Evolutionary conservation across 345 rosid species (phyloP).

Genomic region (Noccaea caerulescens): DNA sequence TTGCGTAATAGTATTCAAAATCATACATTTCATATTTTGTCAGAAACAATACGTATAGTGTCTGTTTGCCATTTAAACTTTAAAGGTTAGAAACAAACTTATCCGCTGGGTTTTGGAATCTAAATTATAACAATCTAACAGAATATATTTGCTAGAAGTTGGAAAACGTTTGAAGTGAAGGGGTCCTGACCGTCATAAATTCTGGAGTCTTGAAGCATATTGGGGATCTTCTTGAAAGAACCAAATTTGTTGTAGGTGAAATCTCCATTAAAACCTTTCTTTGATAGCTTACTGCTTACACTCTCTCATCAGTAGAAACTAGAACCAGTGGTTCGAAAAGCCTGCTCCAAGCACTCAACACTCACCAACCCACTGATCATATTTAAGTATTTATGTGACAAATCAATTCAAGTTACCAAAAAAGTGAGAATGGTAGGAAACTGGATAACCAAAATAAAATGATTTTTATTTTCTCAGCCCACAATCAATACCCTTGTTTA

Average conservation of each 20-base stretch:
- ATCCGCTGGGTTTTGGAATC: too few relatives aligned
- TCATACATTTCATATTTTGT: too few relatives aligned
- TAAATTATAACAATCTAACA: too few relatives aligned
- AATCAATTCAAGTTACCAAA: background rate
- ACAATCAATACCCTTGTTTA: slow-evolving; percentile 3
- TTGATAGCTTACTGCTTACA: background rate
- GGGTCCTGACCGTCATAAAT: too few relatives aligned
- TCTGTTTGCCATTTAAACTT: too few relatives aligned
- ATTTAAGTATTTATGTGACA: slow-evolving; percentile 20
- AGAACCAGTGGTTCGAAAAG: slow-evolving; percentile 19
- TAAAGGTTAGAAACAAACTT: too few relatives aligned
- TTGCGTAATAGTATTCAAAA: too few relatives aligned
- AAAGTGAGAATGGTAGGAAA: slow-evolving; percentile 9
- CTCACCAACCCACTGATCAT: slow-evolving; percentile 33
- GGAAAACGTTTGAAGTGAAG: too few relatives aligned
- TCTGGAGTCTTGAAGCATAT: too few relatives aligned
- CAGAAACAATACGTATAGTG: too few relatives aligned
- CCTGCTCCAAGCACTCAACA: slow-evolving; percentile 22
- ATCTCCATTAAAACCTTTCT: background rate
- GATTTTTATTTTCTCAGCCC: background rate
- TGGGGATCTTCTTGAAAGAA: background rate
- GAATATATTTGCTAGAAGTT: too few relatives aligned
- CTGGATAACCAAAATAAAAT: slow-evolving; percentile 27
- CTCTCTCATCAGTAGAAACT: background rate
- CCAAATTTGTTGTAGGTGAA: background rate